Percentiles rank a stretch among this genome's conserved stretches.
These are phyloP conservation scores for Aspergillus alliaceus DNA, from an alignment of 2,329 filamentous ascomycete species.

Conservation along the genomic window DNA sequence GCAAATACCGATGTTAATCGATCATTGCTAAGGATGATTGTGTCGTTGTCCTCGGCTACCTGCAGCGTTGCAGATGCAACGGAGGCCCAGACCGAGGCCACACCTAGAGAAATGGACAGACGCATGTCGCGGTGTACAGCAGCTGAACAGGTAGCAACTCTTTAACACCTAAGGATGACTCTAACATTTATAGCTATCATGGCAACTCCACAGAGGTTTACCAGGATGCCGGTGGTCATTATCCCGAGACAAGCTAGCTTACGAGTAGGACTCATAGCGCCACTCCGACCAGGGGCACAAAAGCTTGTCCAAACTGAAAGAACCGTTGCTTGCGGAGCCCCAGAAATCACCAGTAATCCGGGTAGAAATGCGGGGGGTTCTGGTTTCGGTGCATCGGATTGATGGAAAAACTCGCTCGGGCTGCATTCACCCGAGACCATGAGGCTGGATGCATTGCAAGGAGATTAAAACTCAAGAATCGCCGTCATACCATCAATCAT, in stretches of 20 bases:
- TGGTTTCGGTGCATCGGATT: slow-evolving; percentile 4
- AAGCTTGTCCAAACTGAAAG: background rate
- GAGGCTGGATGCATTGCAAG: background rate
- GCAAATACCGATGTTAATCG: slow-evolving; percentile 46
- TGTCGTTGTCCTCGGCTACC: slow-evolving; percentile 18
- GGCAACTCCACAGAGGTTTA: background rate
- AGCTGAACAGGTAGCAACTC: background rate
- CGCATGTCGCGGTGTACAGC: slow-evolving; percentile 9
- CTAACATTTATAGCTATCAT: background rate
- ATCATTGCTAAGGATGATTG: slow-evolving; percentile 43
- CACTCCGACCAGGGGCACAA: background rate
- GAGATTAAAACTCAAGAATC: background rate
- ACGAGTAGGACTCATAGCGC: background rate
- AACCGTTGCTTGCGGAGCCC: background rate
- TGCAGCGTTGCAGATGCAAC: slow-evolving; percentile 17
- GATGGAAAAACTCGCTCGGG: slow-evolving; percentile 21
- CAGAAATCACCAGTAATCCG: background rate
- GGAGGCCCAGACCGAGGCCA: slow-evolving; percentile 8
- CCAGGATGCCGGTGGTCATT: background rate
- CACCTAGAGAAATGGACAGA: background rate
- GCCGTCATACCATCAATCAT: background rate
- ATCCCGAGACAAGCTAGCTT: background rate
- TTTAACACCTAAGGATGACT: background rate
- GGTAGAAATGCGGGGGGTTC: slow-evolving; percentile 14
- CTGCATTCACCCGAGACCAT: slow-evolving; percentile 13